These are phyloP conservation scores for Earliella scabrosa DNA, from an alignment of 1,284 basidiomycete species.

Conservation along the genomic window DNA sequence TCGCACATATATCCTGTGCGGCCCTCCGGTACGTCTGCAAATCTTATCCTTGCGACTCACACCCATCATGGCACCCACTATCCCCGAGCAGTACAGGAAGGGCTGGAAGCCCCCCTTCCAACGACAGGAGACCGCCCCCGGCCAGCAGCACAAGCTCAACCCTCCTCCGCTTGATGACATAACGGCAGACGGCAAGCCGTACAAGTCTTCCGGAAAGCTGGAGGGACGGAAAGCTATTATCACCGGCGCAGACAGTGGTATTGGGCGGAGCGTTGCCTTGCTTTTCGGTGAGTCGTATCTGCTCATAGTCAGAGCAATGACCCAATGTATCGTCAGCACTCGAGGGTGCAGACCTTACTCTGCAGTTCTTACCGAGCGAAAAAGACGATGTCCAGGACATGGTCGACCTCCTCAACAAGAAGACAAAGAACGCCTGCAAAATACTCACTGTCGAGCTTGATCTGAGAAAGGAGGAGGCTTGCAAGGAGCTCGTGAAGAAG, in stretches of 20 bases:
- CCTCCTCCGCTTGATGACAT: constrained; percentile 52
- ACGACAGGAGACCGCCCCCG: constrained; percentile 30
- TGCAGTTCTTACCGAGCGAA: constrained; percentile 54
- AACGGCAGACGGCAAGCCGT: constrained; percentile 50
- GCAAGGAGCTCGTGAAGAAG: constrained; percentile 46
- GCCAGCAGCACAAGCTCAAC: constrained; percentile 36
- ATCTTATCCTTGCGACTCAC: background rate
- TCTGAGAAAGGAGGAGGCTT: constrained; percentile 47
- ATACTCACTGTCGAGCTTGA: constrained; percentile 47
- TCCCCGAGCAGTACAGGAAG: constrained; percentile 34
- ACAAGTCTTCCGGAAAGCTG: constrained; percentile 47
- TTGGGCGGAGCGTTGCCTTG: constrained; percentile 44
- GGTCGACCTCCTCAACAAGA: constrained; percentile 43
- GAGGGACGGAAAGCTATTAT: constrained; percentile 51
- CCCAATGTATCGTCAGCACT: constrained; percentile 40
- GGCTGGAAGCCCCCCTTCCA: constrained; percentile 39
- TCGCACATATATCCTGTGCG: constrained; percentile 1
- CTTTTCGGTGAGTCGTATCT: constrained; percentile 36
- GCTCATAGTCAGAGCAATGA: background rate
- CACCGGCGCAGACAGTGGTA: constrained; percentile 56
- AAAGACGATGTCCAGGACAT: constrained; percentile 48
- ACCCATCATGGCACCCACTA: constrained; percentile 10
- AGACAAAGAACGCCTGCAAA: constrained; percentile 44
- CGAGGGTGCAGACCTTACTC: constrained; percentile 60
- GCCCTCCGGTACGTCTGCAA: background rate